phyloP scores from a whole-genome alignment of 768 basidiomycete genomes.

The Kwoniella heveanensis region DNA sequence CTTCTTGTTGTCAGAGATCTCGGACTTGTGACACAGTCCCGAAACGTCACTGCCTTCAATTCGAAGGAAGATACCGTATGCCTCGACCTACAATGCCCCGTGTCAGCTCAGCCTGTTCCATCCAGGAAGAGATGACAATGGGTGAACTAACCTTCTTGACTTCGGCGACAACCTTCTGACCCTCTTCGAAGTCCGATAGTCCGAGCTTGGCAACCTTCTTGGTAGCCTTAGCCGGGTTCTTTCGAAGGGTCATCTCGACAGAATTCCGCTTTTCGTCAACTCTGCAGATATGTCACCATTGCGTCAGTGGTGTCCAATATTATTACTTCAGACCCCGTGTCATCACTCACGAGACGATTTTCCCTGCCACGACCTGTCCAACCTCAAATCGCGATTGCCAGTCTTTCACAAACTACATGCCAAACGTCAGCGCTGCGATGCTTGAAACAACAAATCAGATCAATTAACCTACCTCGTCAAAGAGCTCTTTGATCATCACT shows the following conservation, averaged over 20 bases:
- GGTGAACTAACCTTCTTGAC: conserved; percentile 63
- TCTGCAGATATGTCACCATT: conserved; percentile 57
- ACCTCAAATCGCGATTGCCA: conserved; percentile 81
- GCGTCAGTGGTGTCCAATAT: background rate
- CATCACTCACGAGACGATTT: conserved; percentile 61
- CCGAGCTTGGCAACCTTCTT: conserved; percentile 50
- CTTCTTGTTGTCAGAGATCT: conserved; percentile 87
- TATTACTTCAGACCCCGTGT: background rate
- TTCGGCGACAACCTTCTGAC: conserved; percentile 75
- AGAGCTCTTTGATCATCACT: conserved; percentile 89
- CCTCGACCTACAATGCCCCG: conserved; percentile 67
- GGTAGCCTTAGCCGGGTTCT: conserved; percentile 43
- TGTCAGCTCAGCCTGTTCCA: too few species aligned
- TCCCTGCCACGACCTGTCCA: conserved; percentile 83
- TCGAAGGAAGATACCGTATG: conserved; percentile 89
- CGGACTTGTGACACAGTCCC: conserved; percentile 91
- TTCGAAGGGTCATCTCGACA: conserved; percentile 86
- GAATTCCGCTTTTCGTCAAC: conserved; percentile 71
- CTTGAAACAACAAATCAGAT: too few species aligned
- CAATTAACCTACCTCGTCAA: conserved; percentile 68
- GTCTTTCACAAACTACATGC: conserved; percentile 81
- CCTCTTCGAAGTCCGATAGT: conserved; percentile 66
- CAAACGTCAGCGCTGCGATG: too few species aligned
- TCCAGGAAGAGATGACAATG: too few species aligned
- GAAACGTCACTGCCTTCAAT: conserved; percentile 80